A percentile compares a stretch with the other conserved stretches of the same genome.
Evolutionary conservation across 176 grass and related monocot species (phyloP).

Genomic region (Bothriochloa decipiens): DNA sequence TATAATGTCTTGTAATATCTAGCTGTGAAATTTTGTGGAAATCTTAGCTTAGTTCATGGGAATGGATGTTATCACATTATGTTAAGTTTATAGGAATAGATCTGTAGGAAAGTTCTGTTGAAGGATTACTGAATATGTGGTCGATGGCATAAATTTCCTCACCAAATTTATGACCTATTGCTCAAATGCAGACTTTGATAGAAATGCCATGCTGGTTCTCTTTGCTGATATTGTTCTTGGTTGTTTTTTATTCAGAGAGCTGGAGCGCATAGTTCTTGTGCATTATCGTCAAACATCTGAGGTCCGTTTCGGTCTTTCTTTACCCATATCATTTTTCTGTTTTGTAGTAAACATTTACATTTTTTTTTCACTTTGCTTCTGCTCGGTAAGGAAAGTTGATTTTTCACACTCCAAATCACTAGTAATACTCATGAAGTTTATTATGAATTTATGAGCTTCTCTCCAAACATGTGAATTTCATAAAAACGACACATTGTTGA

Average conservation of each 20-base stretch:
- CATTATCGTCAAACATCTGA: conserved; percentile 93
- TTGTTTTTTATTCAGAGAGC: conserved; percentile 74
- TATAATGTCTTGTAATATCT: conserved; percentile 2
- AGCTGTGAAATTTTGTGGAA: background rate
- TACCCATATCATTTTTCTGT: conserved; percentile 20
- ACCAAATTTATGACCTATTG: conserved; percentile 22
- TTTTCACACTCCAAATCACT: background rate
- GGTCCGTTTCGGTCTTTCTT: conserved; percentile 60
- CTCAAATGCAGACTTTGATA: conserved; percentile 32
- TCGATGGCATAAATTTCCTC: conserved; percentile 17
- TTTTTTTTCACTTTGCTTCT: conserved; percentile 3
- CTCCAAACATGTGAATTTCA: background rate
- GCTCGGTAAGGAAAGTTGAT: background rate
- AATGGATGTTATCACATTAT: background rate
- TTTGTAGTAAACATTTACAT: conserved; percentile 29
- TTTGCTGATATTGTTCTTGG: conserved; percentile 49
- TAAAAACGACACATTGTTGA: background rate
- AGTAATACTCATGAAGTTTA: background rate
- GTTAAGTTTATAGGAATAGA: conserved; percentile 20
- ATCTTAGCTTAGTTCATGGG: background rate
- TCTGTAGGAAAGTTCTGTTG: conserved; percentile 24
- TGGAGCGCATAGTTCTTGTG: conserved; percentile 96
- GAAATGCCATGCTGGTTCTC: background rate
- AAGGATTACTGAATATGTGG: conserved; percentile 4
- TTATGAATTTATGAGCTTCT: background rate